phyloP scores from a whole-genome alignment of 495 filamentous ascomycete species.

The Xylaria nigripes region DNA sequence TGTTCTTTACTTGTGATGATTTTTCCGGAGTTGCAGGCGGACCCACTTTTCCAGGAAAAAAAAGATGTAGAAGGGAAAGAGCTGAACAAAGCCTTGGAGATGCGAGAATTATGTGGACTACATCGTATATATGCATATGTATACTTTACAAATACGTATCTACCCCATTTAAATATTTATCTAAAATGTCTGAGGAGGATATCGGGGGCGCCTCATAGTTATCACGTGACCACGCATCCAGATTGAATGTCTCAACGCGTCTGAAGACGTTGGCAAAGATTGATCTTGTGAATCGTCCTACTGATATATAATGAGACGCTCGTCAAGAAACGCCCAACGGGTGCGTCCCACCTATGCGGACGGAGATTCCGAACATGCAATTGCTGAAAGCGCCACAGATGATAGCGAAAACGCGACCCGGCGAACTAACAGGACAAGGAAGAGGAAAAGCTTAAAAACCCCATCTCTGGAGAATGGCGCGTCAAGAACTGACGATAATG shows the following conservation, averaged over 20 bases:
- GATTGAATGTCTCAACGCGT: background rate
- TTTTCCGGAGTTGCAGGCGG: no score
- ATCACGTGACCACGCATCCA: conserved; percentile 12
- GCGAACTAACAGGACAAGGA: background rate
- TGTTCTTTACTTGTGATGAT: no score
- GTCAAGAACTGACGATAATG: conserved; percentile 4
- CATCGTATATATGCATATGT: no score
- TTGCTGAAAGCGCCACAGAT: background rate
- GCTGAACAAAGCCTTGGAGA: no score
- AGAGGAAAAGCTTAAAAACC: background rate
- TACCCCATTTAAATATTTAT: background rate
- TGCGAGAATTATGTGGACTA: no score
- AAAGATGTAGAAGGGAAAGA: no score
- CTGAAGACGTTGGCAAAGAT: background rate
- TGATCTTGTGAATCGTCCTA: background rate
- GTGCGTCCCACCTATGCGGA: background rate
- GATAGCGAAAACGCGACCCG: background rate
- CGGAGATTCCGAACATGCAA: background rate
- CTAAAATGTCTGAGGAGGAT: no score
- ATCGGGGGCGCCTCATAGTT: no score
- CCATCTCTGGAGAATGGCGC: background rate
- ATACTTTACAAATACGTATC: no score
- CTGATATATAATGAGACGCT: conserved; percentile 7
- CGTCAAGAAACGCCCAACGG: conserved; percentile 1
- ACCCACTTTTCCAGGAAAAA: no score